Evolutionary conservation across 2,329 filamentous ascomycete genomes (phyloP).

Genomic region (Fusarium torulosum): DNA sequence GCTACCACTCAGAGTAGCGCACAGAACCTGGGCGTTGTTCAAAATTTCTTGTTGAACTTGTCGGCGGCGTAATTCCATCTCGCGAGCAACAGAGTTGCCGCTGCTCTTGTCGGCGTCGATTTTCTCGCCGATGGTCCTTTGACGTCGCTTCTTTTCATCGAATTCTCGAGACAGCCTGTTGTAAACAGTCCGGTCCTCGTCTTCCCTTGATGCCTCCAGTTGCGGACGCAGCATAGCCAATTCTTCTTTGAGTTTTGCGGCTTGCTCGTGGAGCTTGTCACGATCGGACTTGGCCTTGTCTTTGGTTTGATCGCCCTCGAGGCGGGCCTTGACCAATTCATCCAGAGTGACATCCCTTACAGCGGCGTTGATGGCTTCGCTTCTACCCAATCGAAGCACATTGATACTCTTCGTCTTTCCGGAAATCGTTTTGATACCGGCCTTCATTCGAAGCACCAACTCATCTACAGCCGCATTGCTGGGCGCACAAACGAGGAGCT

Average conservation of each 20-base stretch:
- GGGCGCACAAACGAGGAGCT: conserved; percentile 95
- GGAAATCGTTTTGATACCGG: conserved; percentile 81
- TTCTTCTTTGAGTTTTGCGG: conserved; percentile 79
- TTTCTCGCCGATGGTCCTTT: conserved; percentile 77
- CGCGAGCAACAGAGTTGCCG: conserved; percentile 83
- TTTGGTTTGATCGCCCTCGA: conserved; percentile 71
- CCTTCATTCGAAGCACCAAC: conserved; percentile 90
- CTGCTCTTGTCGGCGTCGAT: conserved; percentile 91
- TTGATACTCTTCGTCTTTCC: conserved; percentile 82
- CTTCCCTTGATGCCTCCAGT: conserved; percentile 74
- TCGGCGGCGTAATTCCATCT: conserved; percentile 86
- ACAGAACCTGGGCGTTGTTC: conserved; percentile 90
- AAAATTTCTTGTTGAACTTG: conserved; percentile 92
- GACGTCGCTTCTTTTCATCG: conserved; percentile 80
- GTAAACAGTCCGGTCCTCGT: conserved; percentile 61
- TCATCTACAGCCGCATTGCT: conserved; percentile 99
- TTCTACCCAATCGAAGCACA: conserved; percentile 89
- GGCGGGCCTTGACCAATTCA: conserved; percentile 83
- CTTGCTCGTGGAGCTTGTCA: conserved; percentile 73
- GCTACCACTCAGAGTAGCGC: conserved; percentile 92
- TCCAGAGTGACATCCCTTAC: conserved; percentile 95
- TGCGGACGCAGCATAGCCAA: conserved; percentile 78
- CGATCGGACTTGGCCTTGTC: conserved; percentile 67
- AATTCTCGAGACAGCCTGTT: conserved; percentile 79
- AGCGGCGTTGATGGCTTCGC: conserved; percentile 89